Base-by-base conservation (phyloP, 805 yeast genomes). In the Sungouiozyma intestinalis region DNA sequence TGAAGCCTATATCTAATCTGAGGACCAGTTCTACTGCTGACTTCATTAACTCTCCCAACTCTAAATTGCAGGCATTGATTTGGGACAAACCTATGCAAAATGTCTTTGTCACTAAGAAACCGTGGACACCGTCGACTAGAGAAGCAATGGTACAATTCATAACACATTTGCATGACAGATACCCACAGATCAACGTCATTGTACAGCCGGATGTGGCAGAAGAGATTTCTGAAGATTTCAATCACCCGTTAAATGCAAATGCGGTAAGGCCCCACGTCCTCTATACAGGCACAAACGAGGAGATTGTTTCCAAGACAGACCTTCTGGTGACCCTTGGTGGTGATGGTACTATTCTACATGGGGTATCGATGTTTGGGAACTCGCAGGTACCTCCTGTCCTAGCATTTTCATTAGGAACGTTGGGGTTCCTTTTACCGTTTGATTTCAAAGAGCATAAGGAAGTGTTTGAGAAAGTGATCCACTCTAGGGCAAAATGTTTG, bases 281-380 rank as follows among this genome's bases (percentile, higher is more conserved):
- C 1, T 77, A 69, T 53, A 74, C 88, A 0, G 92, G 94, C 0
- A 52, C 72, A 3, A 60, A 61, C 15, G 63, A 67, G 9, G 81
- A 78, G 8, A 75, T 86, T 35, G 71, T 76, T 1, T 52, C 66
- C 9, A 83, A 78, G 51, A 75, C 95, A 0, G 97, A 88, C 55
- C 60, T 88, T 35, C 65, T 88, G 33, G 87, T 88, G 7, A 83
- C 95, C 0, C 62, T 88, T 33, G 97, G 97, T n/a, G 97, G 97
- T 16, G 97, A 88, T 61, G 97, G 97, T 4, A 88, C 97, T 0
- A 85, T 86, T 42, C 62, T 88, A 36, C 73, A 88, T 42, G 95
- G 90, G 0, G 90, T 86, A 0, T 77, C 92, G 4, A 66, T 77
- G 52, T 88, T 88, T 56, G 77, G 81, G 42, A 76, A 77, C 54